Evolutionary conservation across 1,284 basidiomycete species (phyloP), one percentile per base, ranked within the genome.

Genomic region (Irpex lacteus): DNA sequence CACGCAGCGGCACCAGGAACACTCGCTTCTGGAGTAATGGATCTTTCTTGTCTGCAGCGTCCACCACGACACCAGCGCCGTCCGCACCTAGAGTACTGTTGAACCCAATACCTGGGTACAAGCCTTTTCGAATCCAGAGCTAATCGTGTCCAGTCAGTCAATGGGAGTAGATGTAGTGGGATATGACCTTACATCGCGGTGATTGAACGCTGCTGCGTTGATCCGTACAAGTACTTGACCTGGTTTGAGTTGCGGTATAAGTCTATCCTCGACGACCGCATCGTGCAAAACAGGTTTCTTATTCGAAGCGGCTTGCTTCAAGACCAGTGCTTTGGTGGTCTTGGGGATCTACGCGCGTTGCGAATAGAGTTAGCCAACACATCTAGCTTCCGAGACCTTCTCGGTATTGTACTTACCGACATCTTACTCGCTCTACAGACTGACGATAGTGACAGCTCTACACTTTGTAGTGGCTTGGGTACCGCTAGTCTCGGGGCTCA

Each of bases 161-260:
- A n/a, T n/a, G n/a, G n/a, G n/a, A n/a, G n/a, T n/a, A n/a, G n/a
- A n/a, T n/a, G n/a, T n/a, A n/a, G n/a, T n/a, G n/a, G n/a, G n/a
- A n/a, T n/a, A n/a, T n/a, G n/a, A n/a, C n/a, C n/a, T n/a, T 68
- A 94, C 91, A 72, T 94, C 93, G 70, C 89, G 80, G 67, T 88
- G 90, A 73, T 95, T 95, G 78, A 92, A 92, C n/a, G 84, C 86
- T 0, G 83, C 89, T 7, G 91, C 91, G 15, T 77, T 77, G 55
- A 91, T 83, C 72, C 82, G 85, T 15, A 93, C 87, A 2, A 92
- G 77, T 1, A 93, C 73, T 71, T 91, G 78, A 1, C 84, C 87
- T 0, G 74, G 65, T 66, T 83, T 78, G 61, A 90, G 78, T n/a
- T 72, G 52, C 8, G 82, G 80, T 54, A 91, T 71, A 0, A 80